Percentiles rank a stretch among this genome's conserved stretches.
phyloP scores from a whole-genome alignment of 2,329 filamentous ascomycete species.

The Mycocentrospora acerina region DNA sequence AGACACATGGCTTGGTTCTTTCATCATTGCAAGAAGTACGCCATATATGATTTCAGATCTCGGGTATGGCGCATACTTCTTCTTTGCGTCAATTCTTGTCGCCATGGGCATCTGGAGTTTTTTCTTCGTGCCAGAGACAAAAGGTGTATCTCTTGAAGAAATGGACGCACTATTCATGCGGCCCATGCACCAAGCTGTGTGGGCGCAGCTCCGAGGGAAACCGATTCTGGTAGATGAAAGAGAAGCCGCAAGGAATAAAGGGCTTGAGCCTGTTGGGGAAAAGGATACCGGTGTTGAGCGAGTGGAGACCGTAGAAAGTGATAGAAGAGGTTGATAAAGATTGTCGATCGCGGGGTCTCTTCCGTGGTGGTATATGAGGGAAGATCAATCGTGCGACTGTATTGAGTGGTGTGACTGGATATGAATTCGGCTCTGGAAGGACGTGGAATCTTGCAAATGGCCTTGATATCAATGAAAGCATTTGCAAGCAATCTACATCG shows the following conservation, averaged over 20 bases:
- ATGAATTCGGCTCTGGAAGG: no score
- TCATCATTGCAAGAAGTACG: constrained; percentile 44
- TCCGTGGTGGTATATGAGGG: no score
- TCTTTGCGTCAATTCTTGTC: constrained; percentile 37
- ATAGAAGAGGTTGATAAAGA: no score
- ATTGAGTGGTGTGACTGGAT: no score
- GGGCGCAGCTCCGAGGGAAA: constrained; percentile 29
- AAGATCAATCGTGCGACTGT: no score
- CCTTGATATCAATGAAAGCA: no score
- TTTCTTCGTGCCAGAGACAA: constrained; percentile 37
- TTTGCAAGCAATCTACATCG: no score
- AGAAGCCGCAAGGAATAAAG: constrained; percentile 16
- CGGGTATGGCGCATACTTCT: constrained; percentile 43
- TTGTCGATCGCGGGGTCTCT: no score
- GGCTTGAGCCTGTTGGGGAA: constrained; percentile 13
- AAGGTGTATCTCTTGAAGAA: constrained; percentile 33
- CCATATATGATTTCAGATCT: constrained; percentile 43
- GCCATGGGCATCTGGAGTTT: constrained; percentile 36
- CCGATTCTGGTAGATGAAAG: constrained; percentile 19
- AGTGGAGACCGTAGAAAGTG: constrained; percentile 19
- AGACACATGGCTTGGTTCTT: constrained; percentile 43
- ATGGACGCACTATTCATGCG: constrained; percentile 34
- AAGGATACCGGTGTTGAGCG: constrained; percentile 22
- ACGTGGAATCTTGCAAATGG: no score
- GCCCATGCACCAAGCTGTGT: constrained; percentile 33